A percentile compares a stretch with the other conserved stretches of the same genome.
Conservation (phyloP, 148 eudicot genomes). For the Tetragonia tetragonoides region DNA sequence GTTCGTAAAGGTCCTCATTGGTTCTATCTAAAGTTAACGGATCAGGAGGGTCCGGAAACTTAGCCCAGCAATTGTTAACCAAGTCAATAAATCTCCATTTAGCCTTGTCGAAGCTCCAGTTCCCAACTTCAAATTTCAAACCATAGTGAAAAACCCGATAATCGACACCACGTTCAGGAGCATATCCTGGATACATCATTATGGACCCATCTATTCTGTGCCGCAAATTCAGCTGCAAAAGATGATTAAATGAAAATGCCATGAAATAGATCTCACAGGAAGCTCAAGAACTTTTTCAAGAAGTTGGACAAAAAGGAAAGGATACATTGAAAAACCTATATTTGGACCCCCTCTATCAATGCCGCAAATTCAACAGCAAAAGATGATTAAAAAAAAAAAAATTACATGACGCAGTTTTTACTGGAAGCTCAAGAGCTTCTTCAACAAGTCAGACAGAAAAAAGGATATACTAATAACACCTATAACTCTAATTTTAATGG, state of each 20-base stretch:
- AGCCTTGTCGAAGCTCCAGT: constrained; percentile 96
- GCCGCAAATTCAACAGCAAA: too few relatives aligned
- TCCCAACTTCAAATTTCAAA: constrained; percentile 58
- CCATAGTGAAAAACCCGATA: constrained; percentile 92
- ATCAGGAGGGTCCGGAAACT: constrained; percentile 92
- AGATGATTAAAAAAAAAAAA: too few relatives aligned
- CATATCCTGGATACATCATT: constrained; percentile 83
- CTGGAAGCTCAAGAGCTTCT: too few relatives aligned
- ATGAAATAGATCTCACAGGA: not conserved
- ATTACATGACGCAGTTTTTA: too few relatives aligned
- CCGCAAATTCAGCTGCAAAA: constrained; percentile 72
- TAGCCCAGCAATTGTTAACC: constrained; percentile 80
- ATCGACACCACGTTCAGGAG: constrained; percentile 51
- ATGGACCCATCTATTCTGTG: constrained; percentile 63
- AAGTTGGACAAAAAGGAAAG: not conserved
- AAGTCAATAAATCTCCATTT: constrained; percentile 66
- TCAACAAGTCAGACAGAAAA: too few relatives aligned
- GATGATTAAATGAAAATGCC: not conserved
- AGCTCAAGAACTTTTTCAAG: constrained; percentile 3
- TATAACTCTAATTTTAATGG: too few relatives aligned
- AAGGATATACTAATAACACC: too few relatives aligned
- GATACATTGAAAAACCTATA: not conserved
- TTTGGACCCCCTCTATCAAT: not conserved
- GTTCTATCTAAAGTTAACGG: constrained; percentile 45
- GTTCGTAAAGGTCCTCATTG: constrained; percentile 42